Evolutionary conservation across 2,329 filamentous ascomycete species (phyloP), one percentile per base, ranked within the genome.

Genomic region (Pseudopyrenochaeta lycopersici): DNA sequence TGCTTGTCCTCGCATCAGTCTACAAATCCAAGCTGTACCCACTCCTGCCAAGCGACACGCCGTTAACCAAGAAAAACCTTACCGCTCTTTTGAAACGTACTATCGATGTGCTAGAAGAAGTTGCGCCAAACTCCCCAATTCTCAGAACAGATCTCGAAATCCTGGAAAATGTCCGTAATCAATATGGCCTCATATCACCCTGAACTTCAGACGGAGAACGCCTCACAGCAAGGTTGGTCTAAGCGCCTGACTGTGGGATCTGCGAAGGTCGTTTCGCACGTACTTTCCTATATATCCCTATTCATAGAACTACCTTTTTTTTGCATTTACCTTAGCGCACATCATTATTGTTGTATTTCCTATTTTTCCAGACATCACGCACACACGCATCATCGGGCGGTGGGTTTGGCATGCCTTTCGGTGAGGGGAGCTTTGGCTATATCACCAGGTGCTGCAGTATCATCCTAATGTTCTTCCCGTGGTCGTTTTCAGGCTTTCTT

Each of bases 1-100:
- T 97, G 68, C 82, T 98, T 43, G 91, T 96, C n/a, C 85, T 99
- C 2, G 87, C 91, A 21, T 92, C 94, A 1, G 90, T 89, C 3
- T 93, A 87, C 75, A 85, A 83, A 57, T 90, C 94, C 41, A 64
- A 64, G 7, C 62, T 76, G 6, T 62, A 63, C 36, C 0, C 76
- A 80, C 62, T 66, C 30, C 58, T 74, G 6, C 69, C 68, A 5
- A 41, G 38, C 17, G 46, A 67, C 20, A 62, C 59, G 14, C 56
- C 58, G 48, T 63, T 74, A 7, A 73, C 64, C 5, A 67, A 63
- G 40, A 20, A 52, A 10, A 71, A 56, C 9, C 62, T 75, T 27
- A 54, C 56, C 7, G 54, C 56, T 9, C 56, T 75, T 12, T 68
- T 72, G 51, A 58, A 57, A 47, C 67, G 71, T 35, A 98, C 94